phyloP scores from a whole-genome alignment of 2,329 filamentous ascomycete genomes.

The Capronia epimyces region DNA sequence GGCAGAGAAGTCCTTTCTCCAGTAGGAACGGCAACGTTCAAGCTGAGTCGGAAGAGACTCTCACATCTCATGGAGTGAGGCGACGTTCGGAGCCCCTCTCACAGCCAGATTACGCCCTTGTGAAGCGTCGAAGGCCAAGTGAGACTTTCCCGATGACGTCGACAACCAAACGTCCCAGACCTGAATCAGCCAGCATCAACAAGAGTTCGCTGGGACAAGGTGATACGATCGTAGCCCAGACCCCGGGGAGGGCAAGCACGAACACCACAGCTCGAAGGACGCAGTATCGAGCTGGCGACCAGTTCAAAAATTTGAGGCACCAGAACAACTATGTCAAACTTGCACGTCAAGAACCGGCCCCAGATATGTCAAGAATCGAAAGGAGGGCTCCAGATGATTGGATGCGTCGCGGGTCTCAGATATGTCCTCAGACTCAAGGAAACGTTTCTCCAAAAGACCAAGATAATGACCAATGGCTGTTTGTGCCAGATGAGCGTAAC shows the following conservation, averaged over 20 bases:
- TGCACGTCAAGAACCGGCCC: slow-evolving; percentile 14
- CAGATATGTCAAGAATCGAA: slow-evolving; percentile 14
- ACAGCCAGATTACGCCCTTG: neutral
- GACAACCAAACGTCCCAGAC: neutral
- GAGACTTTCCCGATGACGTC: neutral
- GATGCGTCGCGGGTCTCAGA: neutral
- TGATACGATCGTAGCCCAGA: too few species aligned
- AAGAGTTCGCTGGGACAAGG: too few species aligned
- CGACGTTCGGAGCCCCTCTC: neutral
- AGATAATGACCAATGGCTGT: slow-evolving; percentile 7
- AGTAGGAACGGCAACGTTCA: neutral
- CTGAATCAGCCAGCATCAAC: neutral
- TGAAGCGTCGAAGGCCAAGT: neutral
- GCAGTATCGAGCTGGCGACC: slow-evolving; percentile 9
- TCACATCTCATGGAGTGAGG: neutral
- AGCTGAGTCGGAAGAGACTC: neutral
- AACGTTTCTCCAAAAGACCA: neutral
- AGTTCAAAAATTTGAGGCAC: slow-evolving; percentile 22
- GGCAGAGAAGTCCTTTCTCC: neutral
- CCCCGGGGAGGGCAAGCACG: too few species aligned
- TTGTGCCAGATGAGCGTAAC: slow-evolving; percentile 12
- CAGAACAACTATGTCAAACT: slow-evolving; percentile 22
- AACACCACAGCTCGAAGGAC: neutral
- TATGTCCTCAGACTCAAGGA: neutral
- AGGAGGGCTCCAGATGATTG: slow-evolving; percentile 16